Evolutionary conservation across 768 basidiomycete species (phyloP).

Genomic region (Russula virescens): DNA sequence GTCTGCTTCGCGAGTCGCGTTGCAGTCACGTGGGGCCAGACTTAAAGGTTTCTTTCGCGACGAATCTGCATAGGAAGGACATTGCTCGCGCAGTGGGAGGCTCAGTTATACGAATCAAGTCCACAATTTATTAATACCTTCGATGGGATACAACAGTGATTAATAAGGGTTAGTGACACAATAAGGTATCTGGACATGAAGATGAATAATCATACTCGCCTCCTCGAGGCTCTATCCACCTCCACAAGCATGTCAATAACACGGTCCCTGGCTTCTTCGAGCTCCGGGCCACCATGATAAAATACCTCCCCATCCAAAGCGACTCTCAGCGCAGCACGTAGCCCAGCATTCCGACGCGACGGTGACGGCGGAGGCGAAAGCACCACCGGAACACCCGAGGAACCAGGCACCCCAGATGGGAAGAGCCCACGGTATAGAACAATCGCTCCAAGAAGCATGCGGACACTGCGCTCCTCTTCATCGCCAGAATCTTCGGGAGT

Average conservation of each 20-base stretch:
- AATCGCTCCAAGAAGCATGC: constrained; percentile 54
- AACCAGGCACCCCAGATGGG: constrained; percentile 28
- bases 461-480: constrained; percentile 45
- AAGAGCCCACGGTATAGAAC: constrained; percentile 61
- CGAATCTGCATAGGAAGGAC: too few species aligned
- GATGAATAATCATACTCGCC: constrained; percentile 17
- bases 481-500: constrained; percentile 22
- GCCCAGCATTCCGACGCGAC: constrained; percentile 35
- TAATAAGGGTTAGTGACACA: constrained; percentile 4
- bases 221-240: constrained; percentile 20
- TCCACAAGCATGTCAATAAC: constrained; percentile 65
- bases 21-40: constrained; percentile 9
- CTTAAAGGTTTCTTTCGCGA: too few species aligned
- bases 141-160: background rate
- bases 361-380: constrained; percentile 59
- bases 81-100: background rate
- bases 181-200: constrained; percentile 22
- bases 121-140: background rate
- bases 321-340: constrained; percentile 43
- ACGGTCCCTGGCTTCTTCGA: constrained; percentile 74
- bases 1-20: background rate
- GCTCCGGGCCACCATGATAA: constrained; percentile 31
- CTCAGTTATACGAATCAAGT: background rate
- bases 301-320: constrained; percentile 52
- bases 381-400: constrained; percentile 32